Conservation (phyloP, 2,329 filamentous ascomycete species). For the Aspergillus transmontanensis region DNA sequence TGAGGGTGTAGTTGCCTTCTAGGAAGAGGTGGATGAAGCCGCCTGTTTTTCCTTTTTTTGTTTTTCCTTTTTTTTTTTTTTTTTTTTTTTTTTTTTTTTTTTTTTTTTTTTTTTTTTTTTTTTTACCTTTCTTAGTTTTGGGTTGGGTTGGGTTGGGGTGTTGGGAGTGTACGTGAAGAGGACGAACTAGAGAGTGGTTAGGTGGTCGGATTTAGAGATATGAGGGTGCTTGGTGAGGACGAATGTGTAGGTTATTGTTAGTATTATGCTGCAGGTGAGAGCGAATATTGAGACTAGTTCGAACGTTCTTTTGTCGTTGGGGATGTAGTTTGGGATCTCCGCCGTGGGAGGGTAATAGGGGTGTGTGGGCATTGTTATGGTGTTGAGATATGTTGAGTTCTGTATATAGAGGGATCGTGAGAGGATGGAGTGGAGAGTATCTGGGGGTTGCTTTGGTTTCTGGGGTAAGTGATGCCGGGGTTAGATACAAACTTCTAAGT, state of each 20-base stretch:
- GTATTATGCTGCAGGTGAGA: not conserved
- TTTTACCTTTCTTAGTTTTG: not conserved
- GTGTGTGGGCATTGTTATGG: not conserved
- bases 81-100: not conserved
- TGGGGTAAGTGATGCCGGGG: not conserved
- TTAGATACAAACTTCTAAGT: not conserved
- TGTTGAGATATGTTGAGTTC: not conserved
- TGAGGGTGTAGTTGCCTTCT: no score
- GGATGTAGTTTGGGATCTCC: constrained; percentile 14
- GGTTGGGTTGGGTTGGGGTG: not conserved
- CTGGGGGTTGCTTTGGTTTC: not conserved
- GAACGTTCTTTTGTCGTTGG: constrained; percentile 11
- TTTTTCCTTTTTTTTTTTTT: not conserved
- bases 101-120: not conserved
- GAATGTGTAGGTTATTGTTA: not conserved
- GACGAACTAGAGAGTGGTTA: constrained; percentile 10
- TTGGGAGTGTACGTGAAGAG: constrained; percentile 8
- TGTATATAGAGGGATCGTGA: no score
- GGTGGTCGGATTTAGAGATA: constrained; percentile 8
- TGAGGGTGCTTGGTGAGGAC: constrained; percentile 5
- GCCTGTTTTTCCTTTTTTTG: no score
- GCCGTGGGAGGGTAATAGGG: constrained; percentile 15
- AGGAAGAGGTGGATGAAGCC: no score
- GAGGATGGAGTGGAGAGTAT: not conserved
- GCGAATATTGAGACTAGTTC: constrained; percentile 14